A percentile compares a stretch with the other conserved stretches of the same genome.
phyloP scores from a whole-genome alignment of 2,329 filamentous ascomycete genomes.

The Sporothrix pseudoabietina region DNA sequence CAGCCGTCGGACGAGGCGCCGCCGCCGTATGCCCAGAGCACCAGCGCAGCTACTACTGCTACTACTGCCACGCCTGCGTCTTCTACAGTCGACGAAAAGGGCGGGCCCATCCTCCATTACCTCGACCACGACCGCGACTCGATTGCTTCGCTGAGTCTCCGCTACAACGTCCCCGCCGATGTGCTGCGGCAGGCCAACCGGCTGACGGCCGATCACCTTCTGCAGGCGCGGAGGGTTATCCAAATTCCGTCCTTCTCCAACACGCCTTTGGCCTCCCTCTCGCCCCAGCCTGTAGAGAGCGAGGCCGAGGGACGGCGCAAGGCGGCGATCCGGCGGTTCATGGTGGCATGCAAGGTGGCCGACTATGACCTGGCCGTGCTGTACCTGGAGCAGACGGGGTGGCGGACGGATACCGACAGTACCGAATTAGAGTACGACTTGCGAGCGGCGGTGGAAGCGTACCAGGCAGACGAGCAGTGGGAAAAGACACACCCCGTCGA shows the following conservation, averaged over 20 bases:
- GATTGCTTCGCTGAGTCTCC: conserved; percentile 67
- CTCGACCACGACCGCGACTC: conserved; percentile 70
- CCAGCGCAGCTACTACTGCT: too few relatives aligned
- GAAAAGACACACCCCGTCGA: conserved; percentile 67
- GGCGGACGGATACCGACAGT: neutral
- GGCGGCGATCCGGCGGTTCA: conserved; percentile 71
- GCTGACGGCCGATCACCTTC: conserved; percentile 66
- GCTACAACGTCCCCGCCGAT: conserved; percentile 67
- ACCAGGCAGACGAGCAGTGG: conserved; percentile 73
- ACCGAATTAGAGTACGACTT: conserved; percentile 66
- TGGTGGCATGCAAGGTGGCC: conserved; percentile 75
- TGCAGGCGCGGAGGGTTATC: conserved; percentile 68
- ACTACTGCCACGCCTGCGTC: neutral
- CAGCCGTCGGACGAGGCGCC: conserved; percentile 36
- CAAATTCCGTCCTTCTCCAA: conserved; percentile 60
- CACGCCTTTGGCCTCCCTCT: conserved; percentile 47
- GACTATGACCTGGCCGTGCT: conserved; percentile 76
- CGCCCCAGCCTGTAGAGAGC: conserved; percentile 69
- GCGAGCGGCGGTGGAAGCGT: conserved; percentile 63
- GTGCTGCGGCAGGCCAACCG: conserved; percentile 68
- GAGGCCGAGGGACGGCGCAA: conserved; percentile 74
- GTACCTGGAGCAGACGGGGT: conserved; percentile 60
- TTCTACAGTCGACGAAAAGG: conserved; percentile 29
- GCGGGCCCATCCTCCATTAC: conserved; percentile 72
- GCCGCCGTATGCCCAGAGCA: conserved; percentile 32